Conservation (phyloP, 495 filamentous ascomycete genomes). For the Eremomyces bilateralis region DNA sequence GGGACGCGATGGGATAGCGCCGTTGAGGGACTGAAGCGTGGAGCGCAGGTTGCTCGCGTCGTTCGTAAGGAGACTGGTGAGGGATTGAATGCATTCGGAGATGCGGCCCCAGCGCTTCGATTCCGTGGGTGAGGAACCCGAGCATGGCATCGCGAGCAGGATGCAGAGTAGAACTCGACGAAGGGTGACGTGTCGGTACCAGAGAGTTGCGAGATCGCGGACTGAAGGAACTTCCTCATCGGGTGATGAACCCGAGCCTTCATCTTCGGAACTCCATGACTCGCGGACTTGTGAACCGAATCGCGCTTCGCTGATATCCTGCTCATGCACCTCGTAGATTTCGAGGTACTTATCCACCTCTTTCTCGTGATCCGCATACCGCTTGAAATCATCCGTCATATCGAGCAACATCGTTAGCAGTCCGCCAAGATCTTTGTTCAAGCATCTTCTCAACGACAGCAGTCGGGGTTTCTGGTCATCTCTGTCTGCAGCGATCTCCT, state of each 20-base stretch:
- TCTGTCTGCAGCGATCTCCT: conserved; percentile 53
- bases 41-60: no score
- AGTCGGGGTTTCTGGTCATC: not conserved
- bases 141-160: conserved; percentile 62
- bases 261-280: no score
- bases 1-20: no score
- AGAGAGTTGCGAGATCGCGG: conserved; percentile 52
- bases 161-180: conserved; percentile 71
- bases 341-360: conserved; percentile 81
- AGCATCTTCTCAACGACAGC: not conserved
- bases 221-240: conserved; percentile 62
- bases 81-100: no score
- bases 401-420: conserved; percentile 44
- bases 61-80: no score
- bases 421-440: conserved; percentile 33
- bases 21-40: no score
- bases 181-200: conserved; percentile 57
- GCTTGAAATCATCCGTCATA: conserved; percentile 15
- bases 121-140: no score
- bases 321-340: conserved; percentile 69
- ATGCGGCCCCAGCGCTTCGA: no score
- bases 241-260: no score
- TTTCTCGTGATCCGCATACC: conserved; percentile 48
- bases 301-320: conserved; percentile 49
- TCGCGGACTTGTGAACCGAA: conserved; percentile 35